Evolutionary conservation across 2,329 filamentous ascomycete genomes (phyloP).

Genomic region (Delphinella strobiligena): DNA sequence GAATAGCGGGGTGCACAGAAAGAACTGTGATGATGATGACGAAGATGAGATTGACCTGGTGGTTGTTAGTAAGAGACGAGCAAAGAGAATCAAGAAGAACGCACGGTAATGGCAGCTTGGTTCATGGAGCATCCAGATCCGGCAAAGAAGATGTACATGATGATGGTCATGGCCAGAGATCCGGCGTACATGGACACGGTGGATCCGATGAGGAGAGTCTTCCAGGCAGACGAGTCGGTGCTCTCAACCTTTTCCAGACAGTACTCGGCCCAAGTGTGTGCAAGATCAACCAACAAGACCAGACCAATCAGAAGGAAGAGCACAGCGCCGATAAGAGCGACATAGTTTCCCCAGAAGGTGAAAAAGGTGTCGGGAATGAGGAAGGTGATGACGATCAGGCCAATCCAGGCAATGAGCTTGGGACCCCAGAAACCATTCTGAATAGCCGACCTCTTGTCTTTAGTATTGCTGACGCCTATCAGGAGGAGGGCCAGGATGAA

Average conservation of each 20-base stretch:
- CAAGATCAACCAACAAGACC: constrained; percentile 84
- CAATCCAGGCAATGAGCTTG: constrained; percentile 82
- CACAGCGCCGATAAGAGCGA: constrained; percentile 78
- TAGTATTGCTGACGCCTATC: constrained; percentile 75
- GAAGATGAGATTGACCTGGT: constrained; percentile 66
- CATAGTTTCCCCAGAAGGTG: constrained; percentile 89
- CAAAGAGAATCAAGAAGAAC: background rate
- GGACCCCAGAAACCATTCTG: constrained; percentile 99
- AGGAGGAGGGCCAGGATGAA: constrained; percentile 73
- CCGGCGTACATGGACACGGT: constrained; percentile 88
- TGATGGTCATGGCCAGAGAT: constrained; percentile 82
- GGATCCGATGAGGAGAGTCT: constrained; percentile 76
- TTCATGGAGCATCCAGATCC: constrained; percentile 79
- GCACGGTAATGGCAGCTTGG: constrained; percentile 75
- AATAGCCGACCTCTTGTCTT: constrained; percentile 72
- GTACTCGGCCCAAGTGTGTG: constrained; percentile 94
- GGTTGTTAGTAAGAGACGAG: constrained; percentile 4
- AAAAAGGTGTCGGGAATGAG: constrained; percentile 94
- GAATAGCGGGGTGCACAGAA: constrained; percentile 80
- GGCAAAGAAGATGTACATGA: constrained; percentile 98
- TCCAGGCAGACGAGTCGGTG: constrained; percentile 74
- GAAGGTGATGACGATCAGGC: constrained; percentile 80
- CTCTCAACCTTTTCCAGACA: constrained; percentile 90
- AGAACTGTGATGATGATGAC: constrained; percentile 70
- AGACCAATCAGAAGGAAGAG: constrained; percentile 87